Evolutionary conservation across 176 grass and related monocot species (phyloP).

Genomic region (Triticum monococcum): DNA sequence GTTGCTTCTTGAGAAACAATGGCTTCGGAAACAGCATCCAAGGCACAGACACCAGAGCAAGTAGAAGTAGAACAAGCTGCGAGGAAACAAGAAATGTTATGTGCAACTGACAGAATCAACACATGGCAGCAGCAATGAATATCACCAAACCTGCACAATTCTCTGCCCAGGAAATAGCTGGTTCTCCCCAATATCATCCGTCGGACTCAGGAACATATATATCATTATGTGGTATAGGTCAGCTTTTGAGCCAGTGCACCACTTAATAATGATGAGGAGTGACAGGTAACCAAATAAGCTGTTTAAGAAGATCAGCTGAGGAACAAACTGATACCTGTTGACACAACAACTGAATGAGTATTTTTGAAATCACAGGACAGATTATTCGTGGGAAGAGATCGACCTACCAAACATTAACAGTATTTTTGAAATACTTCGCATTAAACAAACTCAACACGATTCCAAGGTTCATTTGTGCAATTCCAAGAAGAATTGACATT

Average conservation of each 20-base stretch:
- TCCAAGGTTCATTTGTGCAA: conserved; percentile 96
- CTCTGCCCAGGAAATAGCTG: conserved; percentile 89
- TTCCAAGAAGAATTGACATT: conserved; percentile 90
- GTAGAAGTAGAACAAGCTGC: conserved; percentile 71
- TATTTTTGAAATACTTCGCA: conserved; percentile 69
- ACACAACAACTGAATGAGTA: conserved; percentile 13
- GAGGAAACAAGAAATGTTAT: conserved; percentile 13
- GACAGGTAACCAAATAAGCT: conserved; percentile 96
- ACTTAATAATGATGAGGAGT: conserved; percentile 83
- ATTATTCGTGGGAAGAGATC: not conserved
- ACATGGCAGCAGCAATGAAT: not conserved
- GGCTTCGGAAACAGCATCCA: conserved; percentile 98
- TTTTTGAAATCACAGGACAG: not conserved
- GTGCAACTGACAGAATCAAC: not conserved
- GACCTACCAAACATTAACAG: conserved; percentile 75
- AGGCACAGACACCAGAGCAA: conserved; percentile 89
- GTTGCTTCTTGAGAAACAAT: conserved; percentile 75
- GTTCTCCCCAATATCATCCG: conserved; percentile 80
- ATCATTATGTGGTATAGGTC: conserved; percentile 98
- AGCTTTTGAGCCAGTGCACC: conserved; percentile 83
- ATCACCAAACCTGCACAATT: conserved; percentile 67
- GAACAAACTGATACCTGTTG: conserved; percentile 86
- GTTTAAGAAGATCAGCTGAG: conserved; percentile 94
- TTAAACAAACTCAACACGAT: conserved; percentile 93
- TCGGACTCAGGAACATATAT: conserved; percentile 96